A percentile compares a stretch with the other conserved stretches of the same genome.
Evolutionary conservation across 2,329 filamentous ascomycete species (phyloP).

Genomic region (Fusarium torreyae): DNA sequence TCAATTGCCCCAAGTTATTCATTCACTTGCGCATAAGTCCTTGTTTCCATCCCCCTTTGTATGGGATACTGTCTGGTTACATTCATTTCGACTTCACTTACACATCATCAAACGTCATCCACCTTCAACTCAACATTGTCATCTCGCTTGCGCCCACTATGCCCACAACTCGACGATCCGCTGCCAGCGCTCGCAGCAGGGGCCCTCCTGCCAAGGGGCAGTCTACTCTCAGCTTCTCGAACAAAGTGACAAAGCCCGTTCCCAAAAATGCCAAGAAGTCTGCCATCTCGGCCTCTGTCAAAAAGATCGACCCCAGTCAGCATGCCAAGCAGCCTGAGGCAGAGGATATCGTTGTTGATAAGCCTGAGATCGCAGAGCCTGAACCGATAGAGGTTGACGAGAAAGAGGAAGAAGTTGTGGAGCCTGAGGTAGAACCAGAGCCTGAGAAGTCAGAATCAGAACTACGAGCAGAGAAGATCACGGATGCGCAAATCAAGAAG

Average conservation of each 20-base stretch:
- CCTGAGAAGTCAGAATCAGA: conserved; percentile 67
- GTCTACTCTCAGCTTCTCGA: conserved; percentile 69
- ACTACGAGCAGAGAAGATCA: conserved; percentile 73
- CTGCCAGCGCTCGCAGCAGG: conserved; percentile 56
- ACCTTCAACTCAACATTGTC: conserved; percentile 7
- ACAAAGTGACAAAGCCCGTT: conserved; percentile 69
- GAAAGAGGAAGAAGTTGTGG: conserved; percentile 44
- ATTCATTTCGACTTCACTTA: conserved; percentile 8
- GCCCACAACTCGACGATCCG: conserved; percentile 66
- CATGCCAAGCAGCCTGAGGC: conserved; percentile 37
- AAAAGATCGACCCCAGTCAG: conserved; percentile 54
- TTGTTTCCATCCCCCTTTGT: not conserved
- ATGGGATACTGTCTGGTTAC: not conserved
- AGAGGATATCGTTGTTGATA: conserved; percentile 36
- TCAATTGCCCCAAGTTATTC: conserved; percentile 7
- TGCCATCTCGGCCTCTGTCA: conserved; percentile 54
- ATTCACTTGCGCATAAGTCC: not conserved
- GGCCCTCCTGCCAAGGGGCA: conserved; percentile 62
- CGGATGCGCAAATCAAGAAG: conserved; percentile 76
- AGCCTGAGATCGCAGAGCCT: conserved; percentile 33
- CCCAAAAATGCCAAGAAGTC: conserved; percentile 64
- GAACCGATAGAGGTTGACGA: conserved; percentile 44
- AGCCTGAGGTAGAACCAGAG: conserved; percentile 46
- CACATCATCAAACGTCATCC: conserved; percentile 11
- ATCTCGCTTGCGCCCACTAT: conserved; percentile 54